Percentiles rank a stretch among this genome's conserved stretches.
These are phyloP conservation scores for Beauveria pseudobassiana DNA, from an alignment of 2,329 filamentous ascomycete genomes.

Conservation along the genomic window DNA sequence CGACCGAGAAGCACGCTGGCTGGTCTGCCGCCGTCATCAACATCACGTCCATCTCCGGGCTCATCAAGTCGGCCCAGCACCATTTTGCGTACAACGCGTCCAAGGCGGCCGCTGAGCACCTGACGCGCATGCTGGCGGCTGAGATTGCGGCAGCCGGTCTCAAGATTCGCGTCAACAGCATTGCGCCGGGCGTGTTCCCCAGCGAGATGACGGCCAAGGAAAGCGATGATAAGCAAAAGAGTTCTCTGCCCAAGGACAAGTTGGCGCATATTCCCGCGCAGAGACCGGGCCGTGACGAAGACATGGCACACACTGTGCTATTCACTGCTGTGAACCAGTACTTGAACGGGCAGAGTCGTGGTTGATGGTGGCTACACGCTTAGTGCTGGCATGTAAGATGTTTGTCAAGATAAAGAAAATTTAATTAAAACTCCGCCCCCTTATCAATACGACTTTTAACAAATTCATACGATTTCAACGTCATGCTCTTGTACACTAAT, in stretches of 20 bases:
- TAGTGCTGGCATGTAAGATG: conserved; percentile 25
- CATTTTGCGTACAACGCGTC: conserved; percentile 58
- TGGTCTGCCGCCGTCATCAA: conserved; percentile 58
- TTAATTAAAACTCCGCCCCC: not conserved
- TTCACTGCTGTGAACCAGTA: conserved; percentile 41
- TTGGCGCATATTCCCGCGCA: conserved; percentile 58
- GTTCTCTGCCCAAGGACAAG: conserved; percentile 47
- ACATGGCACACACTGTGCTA: conserved; percentile 62
- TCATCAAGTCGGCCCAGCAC: conserved; percentile 55
- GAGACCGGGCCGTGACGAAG: conserved; percentile 61
- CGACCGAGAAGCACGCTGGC: conserved; percentile 31
- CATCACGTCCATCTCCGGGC: conserved; percentile 59
- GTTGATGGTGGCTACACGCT: conserved; percentile 39
- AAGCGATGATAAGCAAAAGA: conserved; percentile 45
- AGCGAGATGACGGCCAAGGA: conserved; percentile 62
- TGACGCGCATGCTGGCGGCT: conserved; percentile 55
- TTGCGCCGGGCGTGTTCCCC: conserved; percentile 63
- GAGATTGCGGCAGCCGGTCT: conserved; percentile 53
- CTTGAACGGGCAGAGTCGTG: conserved; percentile 33
- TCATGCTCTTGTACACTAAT: not conserved
- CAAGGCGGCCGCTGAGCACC: conserved; percentile 58
- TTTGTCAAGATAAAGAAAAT: not conserved
- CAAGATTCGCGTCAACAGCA: conserved; percentile 62
- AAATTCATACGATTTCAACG: too few relatives aligned
- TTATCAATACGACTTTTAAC: too few relatives aligned